phyloP scores from a whole-genome alignment of 495 filamentous ascomycete genomes.

The Cercophora newfieldiana region DNA sequence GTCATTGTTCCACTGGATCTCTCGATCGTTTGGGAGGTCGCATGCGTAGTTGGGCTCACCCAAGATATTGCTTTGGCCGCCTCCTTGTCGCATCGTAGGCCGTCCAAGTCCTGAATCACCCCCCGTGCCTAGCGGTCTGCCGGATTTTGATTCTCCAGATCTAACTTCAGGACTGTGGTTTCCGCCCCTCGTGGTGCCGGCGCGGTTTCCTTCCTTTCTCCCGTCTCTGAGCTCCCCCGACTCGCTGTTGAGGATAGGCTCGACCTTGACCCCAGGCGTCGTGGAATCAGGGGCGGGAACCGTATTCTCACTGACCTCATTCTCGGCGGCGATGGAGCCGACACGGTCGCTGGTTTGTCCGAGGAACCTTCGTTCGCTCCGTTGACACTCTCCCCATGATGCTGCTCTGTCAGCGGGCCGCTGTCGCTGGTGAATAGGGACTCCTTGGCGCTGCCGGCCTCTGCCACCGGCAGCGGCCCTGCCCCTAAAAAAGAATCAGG shows the following conservation, averaged over 20 bases:
- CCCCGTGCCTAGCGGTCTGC: constrained; percentile 23
- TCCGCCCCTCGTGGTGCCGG: neutral
- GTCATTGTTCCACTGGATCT: neutral
- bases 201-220: neutral
- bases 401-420: neutral
- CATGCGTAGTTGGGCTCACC: neutral
- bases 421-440: neutral
- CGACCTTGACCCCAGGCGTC: constrained; percentile 9
- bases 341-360: neutral
- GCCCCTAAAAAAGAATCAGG: constrained; percentile 40
- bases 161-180: constrained; percentile 9
- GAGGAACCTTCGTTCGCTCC: neutral
- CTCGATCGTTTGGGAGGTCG: neutral
- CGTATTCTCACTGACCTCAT: constrained; percentile 10
- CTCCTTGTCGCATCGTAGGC: constrained; percentile 17
- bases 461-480: constrained; percentile 17
- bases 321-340: constrained; percentile 33
- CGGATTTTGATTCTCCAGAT: constrained; percentile 21
- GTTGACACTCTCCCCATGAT: neutral
- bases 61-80: neutral
- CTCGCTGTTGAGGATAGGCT: neutral
- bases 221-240: neutral
- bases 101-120: constrained; percentile 24
- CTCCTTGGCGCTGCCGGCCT: neutral
- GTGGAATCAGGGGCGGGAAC: constrained; percentile 20